phyloP scores from a whole-genome alignment of 345 rosid genomes.

The Carallia pectinifolia region DNA sequence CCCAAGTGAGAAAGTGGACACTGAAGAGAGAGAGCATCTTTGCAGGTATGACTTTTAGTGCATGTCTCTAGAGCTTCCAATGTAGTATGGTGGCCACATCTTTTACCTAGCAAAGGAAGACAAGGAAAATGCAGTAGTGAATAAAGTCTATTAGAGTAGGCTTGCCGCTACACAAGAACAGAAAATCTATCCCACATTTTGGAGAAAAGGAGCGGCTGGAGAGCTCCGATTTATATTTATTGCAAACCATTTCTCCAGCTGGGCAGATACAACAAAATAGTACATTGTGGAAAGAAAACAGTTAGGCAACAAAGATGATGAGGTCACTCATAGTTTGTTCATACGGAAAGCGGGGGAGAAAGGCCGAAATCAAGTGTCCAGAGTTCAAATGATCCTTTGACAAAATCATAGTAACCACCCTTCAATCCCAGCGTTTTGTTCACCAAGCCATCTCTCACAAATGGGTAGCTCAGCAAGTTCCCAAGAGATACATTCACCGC shows the following conservation, averaged over 20 bases:
- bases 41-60: constrained; percentile 30
- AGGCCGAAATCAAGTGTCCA: constrained; percentile 82
- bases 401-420: constrained; percentile 90
- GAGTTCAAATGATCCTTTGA: constrained; percentile 84
- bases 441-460: constrained; percentile 86
- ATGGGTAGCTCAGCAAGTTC: constrained; percentile 82
- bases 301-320: constrained; percentile 26
- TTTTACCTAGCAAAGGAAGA: constrained; percentile 68
- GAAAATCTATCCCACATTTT: background rate
- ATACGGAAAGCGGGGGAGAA: constrained; percentile 75
- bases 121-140: constrained; percentile 40
- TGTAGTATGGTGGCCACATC: constrained; percentile 99
- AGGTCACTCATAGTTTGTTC: constrained; percentile 42
- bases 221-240: constrained; percentile 18
- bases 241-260: background rate
- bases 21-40: constrained; percentile 32
- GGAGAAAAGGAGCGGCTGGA: background rate
- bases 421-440: constrained; percentile 74
- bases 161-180: background rate
- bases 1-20: constrained; percentile 15
- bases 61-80: constrained; percentile 83
- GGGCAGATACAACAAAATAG: constrained; percentile 5
- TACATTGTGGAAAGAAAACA: constrained; percentile 25
- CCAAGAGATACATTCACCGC: constrained; percentile 95
- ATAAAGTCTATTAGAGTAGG: constrained; percentile 31